Conservation (phyloP, 1,284 basidiomycete genomes). For the Malassezia furfur region DNA sequence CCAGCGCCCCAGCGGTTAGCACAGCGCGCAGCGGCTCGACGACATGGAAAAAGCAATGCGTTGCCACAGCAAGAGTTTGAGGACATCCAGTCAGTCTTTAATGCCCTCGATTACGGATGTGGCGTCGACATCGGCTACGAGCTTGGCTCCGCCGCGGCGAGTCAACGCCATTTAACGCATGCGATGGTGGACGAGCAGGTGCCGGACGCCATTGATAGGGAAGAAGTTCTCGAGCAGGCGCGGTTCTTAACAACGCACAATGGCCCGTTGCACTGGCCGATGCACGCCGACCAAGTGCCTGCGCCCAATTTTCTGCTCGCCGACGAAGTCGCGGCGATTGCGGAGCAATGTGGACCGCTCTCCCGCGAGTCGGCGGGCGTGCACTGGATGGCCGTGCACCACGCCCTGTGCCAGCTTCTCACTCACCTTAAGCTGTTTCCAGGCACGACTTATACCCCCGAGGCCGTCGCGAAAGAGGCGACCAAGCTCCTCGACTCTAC, state of each 20-base stretch:
- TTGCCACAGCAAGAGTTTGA: slow-evolving; percentile 1
- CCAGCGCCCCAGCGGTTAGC: not conserved
- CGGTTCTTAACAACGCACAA: not conserved
- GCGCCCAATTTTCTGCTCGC: slow-evolving; percentile 4
- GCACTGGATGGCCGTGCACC: slow-evolving; percentile 9
- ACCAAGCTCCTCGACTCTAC: not conserved
- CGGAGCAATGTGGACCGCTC: not conserved
- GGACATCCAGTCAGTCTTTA: not conserved
- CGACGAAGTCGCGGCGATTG: slow-evolving; percentile 13
- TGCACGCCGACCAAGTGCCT: slow-evolving; percentile 2
- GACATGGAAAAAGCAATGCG: not conserved
- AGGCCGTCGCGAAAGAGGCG: slow-evolving; percentile 1
- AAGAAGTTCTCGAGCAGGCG: not conserved
- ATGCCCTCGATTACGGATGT: slow-evolving; percentile 1
- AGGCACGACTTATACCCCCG: not conserved
- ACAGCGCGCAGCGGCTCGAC: not conserved
- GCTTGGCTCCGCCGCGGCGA: not conserved
- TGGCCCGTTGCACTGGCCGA: slow-evolving; percentile 9
- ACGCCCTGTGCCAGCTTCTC: not conserved
- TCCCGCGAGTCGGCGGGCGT: not conserved
- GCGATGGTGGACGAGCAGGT: not conserved
- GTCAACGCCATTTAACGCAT: not conserved
- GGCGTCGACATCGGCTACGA: slow-evolving; percentile 1
- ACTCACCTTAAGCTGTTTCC: not conserved
- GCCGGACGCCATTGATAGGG: not conserved